These are phyloP conservation scores for Penicillium steckii DNA, from an alignment of 495 filamentous ascomycete genomes.

Conservation along the genomic window DNA sequence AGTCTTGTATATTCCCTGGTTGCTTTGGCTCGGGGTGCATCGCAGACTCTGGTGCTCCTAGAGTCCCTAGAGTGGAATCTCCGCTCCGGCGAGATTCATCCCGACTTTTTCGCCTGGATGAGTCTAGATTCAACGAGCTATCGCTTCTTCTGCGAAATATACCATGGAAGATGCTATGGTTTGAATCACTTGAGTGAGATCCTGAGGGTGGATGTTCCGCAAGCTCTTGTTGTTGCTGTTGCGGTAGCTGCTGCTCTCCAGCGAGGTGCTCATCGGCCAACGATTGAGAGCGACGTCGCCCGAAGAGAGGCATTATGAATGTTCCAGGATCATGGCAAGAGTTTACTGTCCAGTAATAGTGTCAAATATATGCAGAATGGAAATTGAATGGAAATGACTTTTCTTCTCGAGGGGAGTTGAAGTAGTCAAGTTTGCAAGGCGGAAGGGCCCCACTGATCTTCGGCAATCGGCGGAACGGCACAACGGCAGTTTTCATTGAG, in stretches of 20 bases:
- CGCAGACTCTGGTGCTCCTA: slow-evolving; percentile 3
- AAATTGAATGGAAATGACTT: background rate
- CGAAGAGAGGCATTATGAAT: slow-evolving; percentile 12
- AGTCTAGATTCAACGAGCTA: slow-evolving; percentile 1
- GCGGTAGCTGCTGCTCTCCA: too few relatives aligned
- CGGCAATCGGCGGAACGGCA: slow-evolving; percentile 19
- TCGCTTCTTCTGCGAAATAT: slow-evolving; percentile 29
- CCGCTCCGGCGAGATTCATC: background rate
- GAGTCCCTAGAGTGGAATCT: slow-evolving; percentile 1
- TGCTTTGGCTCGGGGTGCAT: slow-evolving; percentile 25
- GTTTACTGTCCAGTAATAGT: too few relatives aligned
- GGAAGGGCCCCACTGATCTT: background rate
- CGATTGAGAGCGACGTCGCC: slow-evolving; percentile 22
- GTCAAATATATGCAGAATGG: background rate
- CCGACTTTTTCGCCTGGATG: background rate
- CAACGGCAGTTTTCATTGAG: too few relatives aligned
- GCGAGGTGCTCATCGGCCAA: background rate
- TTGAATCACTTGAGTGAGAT: slow-evolving; percentile 2
- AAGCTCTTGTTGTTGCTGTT: slow-evolving; percentile 43
- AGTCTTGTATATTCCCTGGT: slow-evolving; percentile 31
- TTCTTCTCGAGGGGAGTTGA: too few relatives aligned
- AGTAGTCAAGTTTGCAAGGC: slow-evolving; percentile 6
- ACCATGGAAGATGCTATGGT: slow-evolving; percentile 22
- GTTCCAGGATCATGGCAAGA: background rate
- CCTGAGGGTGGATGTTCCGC: slow-evolving; percentile 4